Conservation (phyloP, 2,329 filamentous ascomycete species). For the Cladophialophora bantiana region DNA sequence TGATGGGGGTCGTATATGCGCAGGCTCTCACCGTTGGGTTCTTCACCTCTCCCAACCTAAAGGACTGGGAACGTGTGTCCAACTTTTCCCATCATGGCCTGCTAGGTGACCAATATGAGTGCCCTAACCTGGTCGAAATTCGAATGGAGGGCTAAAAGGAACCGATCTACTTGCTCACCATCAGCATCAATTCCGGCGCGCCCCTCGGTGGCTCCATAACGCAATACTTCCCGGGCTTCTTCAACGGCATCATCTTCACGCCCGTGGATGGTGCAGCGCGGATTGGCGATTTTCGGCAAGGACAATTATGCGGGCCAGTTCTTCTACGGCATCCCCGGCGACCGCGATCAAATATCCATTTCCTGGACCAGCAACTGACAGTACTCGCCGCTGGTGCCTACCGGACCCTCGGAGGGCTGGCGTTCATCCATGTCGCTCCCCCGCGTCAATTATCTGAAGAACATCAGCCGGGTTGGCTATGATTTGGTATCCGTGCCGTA, state of each 20-base stretch:
- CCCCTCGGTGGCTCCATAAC: conserved; percentile 44
- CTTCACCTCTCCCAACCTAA: conserved; percentile 66
- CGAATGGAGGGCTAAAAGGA: conserved; percentile 49
- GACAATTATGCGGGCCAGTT: conserved; percentile 60
- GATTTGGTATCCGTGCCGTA: conserved; percentile 60
- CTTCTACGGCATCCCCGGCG: conserved; percentile 57
- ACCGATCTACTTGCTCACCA: conserved; percentile 42
- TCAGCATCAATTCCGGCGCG: conserved; percentile 48
- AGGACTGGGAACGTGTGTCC: conserved; percentile 63
- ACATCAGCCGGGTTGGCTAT: conserved; percentile 60
- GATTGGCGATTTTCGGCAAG: conserved; percentile 45
- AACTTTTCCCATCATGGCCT: conserved; percentile 65
- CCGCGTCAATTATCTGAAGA: conserved; percentile 59
- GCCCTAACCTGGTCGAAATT: conserved; percentile 67
- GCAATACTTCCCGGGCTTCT: conserved; percentile 56
- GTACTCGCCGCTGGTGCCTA: conserved; percentile 63
- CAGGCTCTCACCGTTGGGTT: conserved; percentile 66
- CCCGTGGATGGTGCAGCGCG: conserved; percentile 38
- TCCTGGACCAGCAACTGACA: conserved; percentile 68
- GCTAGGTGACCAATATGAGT: conserved; percentile 67
- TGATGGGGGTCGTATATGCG: conserved; percentile 63
- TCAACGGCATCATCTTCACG: conserved; percentile 68
- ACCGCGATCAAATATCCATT: conserved; percentile 55
- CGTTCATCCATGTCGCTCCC: conserved; percentile 61
- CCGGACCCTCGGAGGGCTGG: conserved; percentile 61